Percentiles rank a stretch among this genome's conserved stretches.
These are phyloP conservation scores for Cutaneotrichosporon curvatum DNA, from an alignment of 1,284 basidiomycete species.

Conservation along the genomic window DNA sequence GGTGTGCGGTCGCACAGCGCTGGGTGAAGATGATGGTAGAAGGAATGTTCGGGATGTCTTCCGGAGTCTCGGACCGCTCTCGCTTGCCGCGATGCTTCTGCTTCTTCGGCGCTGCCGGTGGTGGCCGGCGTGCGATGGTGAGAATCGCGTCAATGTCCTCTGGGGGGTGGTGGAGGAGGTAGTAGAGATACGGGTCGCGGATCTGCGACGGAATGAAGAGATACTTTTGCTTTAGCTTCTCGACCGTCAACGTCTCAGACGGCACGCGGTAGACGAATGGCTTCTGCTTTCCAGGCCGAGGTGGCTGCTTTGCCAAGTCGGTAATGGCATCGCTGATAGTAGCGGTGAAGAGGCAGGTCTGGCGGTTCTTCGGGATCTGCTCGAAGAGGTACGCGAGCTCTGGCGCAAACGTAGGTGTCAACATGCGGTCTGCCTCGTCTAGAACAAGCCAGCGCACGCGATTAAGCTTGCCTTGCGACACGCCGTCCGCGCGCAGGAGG, in stretches of 20 bases:
- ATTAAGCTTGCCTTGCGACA: constrained; percentile 72
- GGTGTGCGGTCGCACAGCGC: constrained; percentile 79
- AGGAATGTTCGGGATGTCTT: constrained; percentile 55
- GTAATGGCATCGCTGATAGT: constrained; percentile 86
- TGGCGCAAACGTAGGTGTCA: constrained; percentile 82
- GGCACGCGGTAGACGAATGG: constrained; percentile 82
- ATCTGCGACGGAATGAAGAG: constrained; percentile 91
- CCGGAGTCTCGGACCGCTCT: constrained; percentile 34
- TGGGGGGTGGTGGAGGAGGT: constrained; percentile 82
- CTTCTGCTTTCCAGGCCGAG: constrained; percentile 71
- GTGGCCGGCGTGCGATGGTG: constrained; percentile 28
- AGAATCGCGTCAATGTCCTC: constrained; percentile 55
- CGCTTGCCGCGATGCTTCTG: constrained; percentile 11
- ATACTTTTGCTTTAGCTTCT: constrained; percentile 79
- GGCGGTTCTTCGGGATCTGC: constrained; percentile 72
- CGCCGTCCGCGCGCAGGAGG: constrained; percentile 66
- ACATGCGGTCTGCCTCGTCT: constrained; percentile 90
- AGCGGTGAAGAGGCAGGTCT: constrained; percentile 95
- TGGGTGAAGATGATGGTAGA: constrained; percentile 94
- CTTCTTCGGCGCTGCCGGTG: constrained; percentile 33
- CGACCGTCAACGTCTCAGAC: constrained; percentile 75
- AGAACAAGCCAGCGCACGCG: constrained; percentile 83
- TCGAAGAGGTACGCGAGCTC: constrained; percentile 76
- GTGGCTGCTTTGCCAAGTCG: constrained; percentile 63
- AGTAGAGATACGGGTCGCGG: constrained; percentile 84